These are phyloP conservation scores for Aurinia saxatilis DNA, from an alignment of 345 rosid species.

Conservation along the genomic window DNA sequence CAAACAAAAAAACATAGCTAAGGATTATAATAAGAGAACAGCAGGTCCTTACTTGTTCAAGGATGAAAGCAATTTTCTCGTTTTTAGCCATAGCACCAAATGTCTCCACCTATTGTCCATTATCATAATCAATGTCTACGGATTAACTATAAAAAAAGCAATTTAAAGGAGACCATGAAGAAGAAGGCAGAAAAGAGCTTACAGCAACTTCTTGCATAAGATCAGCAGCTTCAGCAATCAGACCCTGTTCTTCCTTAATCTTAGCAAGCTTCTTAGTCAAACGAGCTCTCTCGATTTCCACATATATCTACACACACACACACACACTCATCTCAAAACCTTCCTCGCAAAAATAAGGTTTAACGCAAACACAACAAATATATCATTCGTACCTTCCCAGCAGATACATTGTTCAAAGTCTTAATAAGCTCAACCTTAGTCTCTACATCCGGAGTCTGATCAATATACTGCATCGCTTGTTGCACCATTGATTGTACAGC, in stretches of 20 bases:
- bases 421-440: slow-evolving; percentile 74
- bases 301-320: slow-evolving; percentile 52
- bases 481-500: slow-evolving; percentile 89
- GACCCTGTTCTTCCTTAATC: slow-evolving; percentile 87
- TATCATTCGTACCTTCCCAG: slow-evolving; percentile 65
- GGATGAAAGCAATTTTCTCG: slow-evolving; percentile 92
- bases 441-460: slow-evolving; percentile 79
- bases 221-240: slow-evolving; percentile 93
- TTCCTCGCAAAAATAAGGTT: background rate
- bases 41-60: slow-evolving; percentile 60
- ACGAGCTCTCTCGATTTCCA: slow-evolving; percentile 91
- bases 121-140: background rate
- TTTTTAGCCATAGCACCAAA: slow-evolving; percentile 98
- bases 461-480: slow-evolving; percentile 87
- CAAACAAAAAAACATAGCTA: background rate
- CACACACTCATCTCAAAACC: background rate
- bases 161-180: background rate
- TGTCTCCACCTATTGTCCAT: slow-evolving; percentile 67
- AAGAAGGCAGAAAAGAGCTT: slow-evolving; percentile 17
- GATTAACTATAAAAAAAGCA: background rate
- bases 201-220: slow-evolving; percentile 99
- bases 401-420: slow-evolving; percentile 65
- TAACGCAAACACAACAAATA: background rate
- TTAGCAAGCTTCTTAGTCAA: slow-evolving; percentile 82
- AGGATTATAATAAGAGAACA: background rate